Evolutionary conservation across 1,284 basidiomycete species (phyloP), one percentile per base, ranked within the genome.

Genomic region (Ustilago nuda): DNA sequence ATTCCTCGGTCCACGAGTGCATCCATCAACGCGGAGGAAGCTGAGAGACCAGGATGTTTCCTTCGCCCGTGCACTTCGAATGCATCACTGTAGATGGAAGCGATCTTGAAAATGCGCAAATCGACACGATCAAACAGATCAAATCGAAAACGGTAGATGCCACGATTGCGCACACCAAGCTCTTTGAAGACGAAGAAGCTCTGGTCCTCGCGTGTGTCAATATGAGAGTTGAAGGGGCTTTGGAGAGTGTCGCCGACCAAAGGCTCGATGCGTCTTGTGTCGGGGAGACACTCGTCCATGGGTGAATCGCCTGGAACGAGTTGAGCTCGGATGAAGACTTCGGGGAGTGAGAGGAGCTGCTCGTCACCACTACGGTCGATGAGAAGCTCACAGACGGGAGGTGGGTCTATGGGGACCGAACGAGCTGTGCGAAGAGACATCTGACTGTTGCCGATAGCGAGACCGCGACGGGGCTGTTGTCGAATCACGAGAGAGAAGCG

Each of bases 121-220:
- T 66, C 66, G 9, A 77, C 66, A 3, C 70, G 63, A 33, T 77
- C 75, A 23, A 73, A 71, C 13, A 81, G 60, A 55, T 81, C 79
- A 58, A 79, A 76, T 3, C 77, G 66, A n/a, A 81, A 37, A 5
- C 78, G 66, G 58, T 75, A 81, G 12, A 72, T 19, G 52, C 79
- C 79, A 4, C 62, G 55, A 17, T 60, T 62, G 43, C 77, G 74
- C 3, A 81, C 70, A 13, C 78, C 72, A 45, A 81, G 69, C 62
- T 81, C 79, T 17, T 77, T 72, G 61, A 81, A 81, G 56, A 81
- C 72, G 58, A 81, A 81, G 58, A 80, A 72, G 59, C 66, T 63
- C 43, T 77, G 78, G 30, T 77, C 75, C 32, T 72, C 70, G 19
- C 71, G 58, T 3, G 68, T 68, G 50, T 73, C 76, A 60, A 78